A percentile compares a stretch with the other conserved stretches of the same genome.
phyloP scores from a whole-genome alignment of 345 rosid genomes.

The Noccaea bulbosa region DNA sequence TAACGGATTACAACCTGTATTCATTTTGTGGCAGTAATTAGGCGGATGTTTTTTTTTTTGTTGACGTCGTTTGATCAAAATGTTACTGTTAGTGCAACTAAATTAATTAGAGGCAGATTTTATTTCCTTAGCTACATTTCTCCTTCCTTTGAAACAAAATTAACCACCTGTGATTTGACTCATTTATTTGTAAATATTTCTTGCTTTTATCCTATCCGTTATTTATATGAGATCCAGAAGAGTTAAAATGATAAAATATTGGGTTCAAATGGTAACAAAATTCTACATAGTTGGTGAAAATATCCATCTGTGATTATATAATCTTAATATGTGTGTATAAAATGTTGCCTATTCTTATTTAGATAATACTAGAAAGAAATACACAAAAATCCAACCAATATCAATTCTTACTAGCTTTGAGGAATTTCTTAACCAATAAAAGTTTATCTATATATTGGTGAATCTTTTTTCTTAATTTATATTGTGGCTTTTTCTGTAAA shows the following conservation, averaged over 20 bases:
- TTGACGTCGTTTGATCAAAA: conserved; percentile 7
- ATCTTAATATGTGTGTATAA: neutral
- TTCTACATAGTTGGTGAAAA: neutral
- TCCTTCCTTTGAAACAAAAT: neutral
- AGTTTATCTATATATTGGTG: neutral
- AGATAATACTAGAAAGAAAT: neutral
- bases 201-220: conserved; percentile 3
- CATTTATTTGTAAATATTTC: conserved; percentile 9
- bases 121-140: neutral
- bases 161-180: neutral
- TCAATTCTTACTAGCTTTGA: neutral
- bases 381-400: neutral
- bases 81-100: conserved; percentile 15
- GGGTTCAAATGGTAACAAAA: conserved; percentile 6
- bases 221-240: conserved; percentile 6
- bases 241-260: neutral
- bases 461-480: too few relatives aligned
- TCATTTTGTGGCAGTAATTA: conserved; percentile 22
- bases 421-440: neutral
- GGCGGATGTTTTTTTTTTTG: neutral
- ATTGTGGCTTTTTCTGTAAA: neutral
- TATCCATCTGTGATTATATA: neutral
- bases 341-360: neutral
- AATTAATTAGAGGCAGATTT: conserved; percentile 4
- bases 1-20: conserved; percentile 23